Evolutionary conservation across 2,329 filamentous ascomycete species (phyloP), one percentile per base, ranked within the genome.

Genomic region (Microcyclospora pomicola): DNA sequence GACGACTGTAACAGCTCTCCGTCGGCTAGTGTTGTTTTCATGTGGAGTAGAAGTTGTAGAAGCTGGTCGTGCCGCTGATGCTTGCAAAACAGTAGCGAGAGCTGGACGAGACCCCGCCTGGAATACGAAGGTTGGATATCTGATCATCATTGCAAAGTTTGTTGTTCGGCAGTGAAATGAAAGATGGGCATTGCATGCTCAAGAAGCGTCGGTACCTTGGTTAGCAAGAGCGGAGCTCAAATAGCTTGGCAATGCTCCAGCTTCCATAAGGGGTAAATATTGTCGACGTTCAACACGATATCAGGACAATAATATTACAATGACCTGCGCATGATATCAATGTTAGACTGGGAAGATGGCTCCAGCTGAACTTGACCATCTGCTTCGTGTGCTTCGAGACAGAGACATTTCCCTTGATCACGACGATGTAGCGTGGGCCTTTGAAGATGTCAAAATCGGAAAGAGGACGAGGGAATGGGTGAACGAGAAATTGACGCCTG

Each of bases 1-100:
- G 52, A 87, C 78, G 0, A 88, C 73, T 0, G 86, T 94, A 16
- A 95, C 77, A 30, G 77, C 70, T 52, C 73, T 77, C 38, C 83
- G 72, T 45, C 69, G 73, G 16, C 76, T 57, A 10, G 61, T 54
- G 10, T 68, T 49, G 15, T 50, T 44, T 36, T 50, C 44, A 29
- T 52, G 42, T 27, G 57, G 42, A 36, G 44, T 39, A 6, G 48
- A 49, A 31, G 51, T 33, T 19, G 42, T 35, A 2, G 43, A 33
- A 48, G 35, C 50, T 44, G 24, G 42, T 44, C 11, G 46, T 45
- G 33, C 51, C 50, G 34, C 41, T 39, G 19, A 44, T 43, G 27
- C 33, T 38, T 9, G 46, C 42, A 31, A 15, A 4, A 9, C 30
- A 5, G 30, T 31, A 5, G 14, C 30, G 37, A 42, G 16, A 31